A percentile compares a stretch with the other conserved stretches of the same genome.
These are phyloP conservation scores for Acorus calamus DNA, from an alignment of 106 monocot genomes.

Conservation along the genomic window DNA sequence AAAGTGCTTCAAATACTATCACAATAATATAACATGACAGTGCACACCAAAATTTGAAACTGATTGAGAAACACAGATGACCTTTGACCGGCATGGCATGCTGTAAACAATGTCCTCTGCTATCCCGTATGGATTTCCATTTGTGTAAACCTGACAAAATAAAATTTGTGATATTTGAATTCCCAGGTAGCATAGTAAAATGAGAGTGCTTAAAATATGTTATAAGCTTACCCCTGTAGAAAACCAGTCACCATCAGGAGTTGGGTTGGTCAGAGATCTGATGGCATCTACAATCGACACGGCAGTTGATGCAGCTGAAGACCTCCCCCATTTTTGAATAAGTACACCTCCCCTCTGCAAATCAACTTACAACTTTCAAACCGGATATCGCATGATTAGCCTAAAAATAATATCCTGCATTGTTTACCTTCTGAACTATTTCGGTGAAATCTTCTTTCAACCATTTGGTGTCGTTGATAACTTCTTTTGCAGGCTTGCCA, in stretches of 20 bases:
- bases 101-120: constrained; percentile 92
- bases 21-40: no score
- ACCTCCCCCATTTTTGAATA: constrained; percentile 96
- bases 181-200: background rate
- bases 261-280: constrained; percentile 78
- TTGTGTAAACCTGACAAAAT: constrained; percentile 63
- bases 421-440: constrained; percentile 69
- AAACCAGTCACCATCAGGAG: constrained; percentile 94
- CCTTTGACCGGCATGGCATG: constrained; percentile 92
- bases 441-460: constrained; percentile 81
- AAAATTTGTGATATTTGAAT: no score
- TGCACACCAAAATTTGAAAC: background rate
- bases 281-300: constrained; percentile 93
- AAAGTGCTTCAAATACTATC: background rate
- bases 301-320: constrained; percentile 95
- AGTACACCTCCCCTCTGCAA: constrained; percentile 85
- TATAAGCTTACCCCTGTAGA: constrained; percentile 69
- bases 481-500: constrained; percentile 80
- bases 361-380: background rate
- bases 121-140: constrained; percentile 93
- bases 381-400: background rate
- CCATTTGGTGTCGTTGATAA: constrained; percentile 86
- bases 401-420: background rate
- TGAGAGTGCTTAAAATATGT: background rate
- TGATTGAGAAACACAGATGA: constrained; percentile 1